Evolutionary conservation across 495 filamentous ascomycete genomes (phyloP), one percentile per base, ranked within the genome.

Genomic region (Halenospora varia): DNA sequence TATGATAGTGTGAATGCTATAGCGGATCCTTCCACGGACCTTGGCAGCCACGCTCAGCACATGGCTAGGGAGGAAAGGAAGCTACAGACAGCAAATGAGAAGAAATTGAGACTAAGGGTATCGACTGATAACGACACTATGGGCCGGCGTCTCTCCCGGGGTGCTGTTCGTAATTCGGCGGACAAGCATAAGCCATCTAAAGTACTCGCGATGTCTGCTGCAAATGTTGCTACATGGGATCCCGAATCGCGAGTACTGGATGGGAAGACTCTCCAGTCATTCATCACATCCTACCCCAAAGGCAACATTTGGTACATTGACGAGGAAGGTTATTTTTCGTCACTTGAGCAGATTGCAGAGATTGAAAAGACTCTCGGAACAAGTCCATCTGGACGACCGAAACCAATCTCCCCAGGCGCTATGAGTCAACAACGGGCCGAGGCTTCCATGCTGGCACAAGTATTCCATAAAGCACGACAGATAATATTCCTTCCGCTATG

Each of bases 401-500:
- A 51, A 39, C 58, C 57, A 1, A 50, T 44, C 24, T 54, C 54
- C 6, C 42, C 57, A 0, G 17, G n/a, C 10, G 41, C 44, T 40
- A 9, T 57, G 19, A 53, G 48, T 13, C 56, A 47, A 18, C 47
- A 57, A 18, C 25, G 42, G 18, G 53, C 39, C 10, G 62, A 64
- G 40, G 57, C 57, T 13, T 26, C 18, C 25, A 25, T 64, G 35
- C 48, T 64, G 3, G 51, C 53, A 1, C 20, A 44, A 25, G 29
- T 61, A 17, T 72, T 85, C 52, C 74, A 80, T 2, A 68, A 70
- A 15, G 80, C 82, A 1, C 72, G 73, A 40, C 82, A 76, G 40
- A 63, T 82, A 9, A 70, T 81, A 1, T 81, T 87, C 58, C 66
- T 84, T 10, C 87, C 87, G 0, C 63, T 90, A 1, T 92, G 86